Evolutionary conservation across 768 basidiomycete species (phyloP).

Genomic region (Boletus vinaceobasis): DNA sequence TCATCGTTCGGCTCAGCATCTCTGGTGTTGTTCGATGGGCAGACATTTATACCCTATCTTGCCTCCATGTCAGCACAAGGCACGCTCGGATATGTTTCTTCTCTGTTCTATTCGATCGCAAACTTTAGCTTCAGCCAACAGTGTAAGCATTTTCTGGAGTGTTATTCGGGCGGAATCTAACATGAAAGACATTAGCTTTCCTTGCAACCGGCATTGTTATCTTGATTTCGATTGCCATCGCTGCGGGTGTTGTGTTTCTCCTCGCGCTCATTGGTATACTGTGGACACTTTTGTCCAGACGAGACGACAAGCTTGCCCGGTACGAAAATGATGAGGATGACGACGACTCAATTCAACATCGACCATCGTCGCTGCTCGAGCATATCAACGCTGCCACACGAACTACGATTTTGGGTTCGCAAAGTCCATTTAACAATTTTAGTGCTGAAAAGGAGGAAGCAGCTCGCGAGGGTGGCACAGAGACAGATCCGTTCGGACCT

Average conservation of each 20-base stretch:
- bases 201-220: slow-evolving; percentile 92
- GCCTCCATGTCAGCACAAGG: slow-evolving; percentile 64
- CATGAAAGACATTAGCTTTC: slow-evolving; percentile 51
- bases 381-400: slow-evolving; percentile 91
- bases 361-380: slow-evolving; percentile 83
- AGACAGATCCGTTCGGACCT: slow-evolving; percentile 56
- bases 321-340: slow-evolving; percentile 70
- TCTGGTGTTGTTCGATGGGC: slow-evolving; percentile 84
- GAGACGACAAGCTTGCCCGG: slow-evolving; percentile 68
- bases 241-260: slow-evolving; percentile 89
- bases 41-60: slow-evolving; percentile 78
- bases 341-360: slow-evolving; percentile 70
- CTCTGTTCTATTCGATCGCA: slow-evolving; percentile 79
- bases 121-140: slow-evolving; percentile 71
- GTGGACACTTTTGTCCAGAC: slow-evolving; percentile 83
- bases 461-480: slow-evolving; percentile 37
- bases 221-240: slow-evolving; percentile 94
- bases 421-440: slow-evolving; percentile 35
- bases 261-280: slow-evolving; percentile 81
- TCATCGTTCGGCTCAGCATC: slow-evolving; percentile 75
- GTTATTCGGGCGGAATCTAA: background rate
- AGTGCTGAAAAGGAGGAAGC: slow-evolving; percentile 54
- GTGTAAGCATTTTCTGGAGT: slow-evolving; percentile 44
- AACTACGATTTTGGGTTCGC: slow-evolving; percentile 68
- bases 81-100: slow-evolving; percentile 63